These are phyloP conservation scores for Knoxdaviesia proteae DNA, from an alignment of 2,329 filamentous ascomycete genomes.

Conservation along the genomic window DNA sequence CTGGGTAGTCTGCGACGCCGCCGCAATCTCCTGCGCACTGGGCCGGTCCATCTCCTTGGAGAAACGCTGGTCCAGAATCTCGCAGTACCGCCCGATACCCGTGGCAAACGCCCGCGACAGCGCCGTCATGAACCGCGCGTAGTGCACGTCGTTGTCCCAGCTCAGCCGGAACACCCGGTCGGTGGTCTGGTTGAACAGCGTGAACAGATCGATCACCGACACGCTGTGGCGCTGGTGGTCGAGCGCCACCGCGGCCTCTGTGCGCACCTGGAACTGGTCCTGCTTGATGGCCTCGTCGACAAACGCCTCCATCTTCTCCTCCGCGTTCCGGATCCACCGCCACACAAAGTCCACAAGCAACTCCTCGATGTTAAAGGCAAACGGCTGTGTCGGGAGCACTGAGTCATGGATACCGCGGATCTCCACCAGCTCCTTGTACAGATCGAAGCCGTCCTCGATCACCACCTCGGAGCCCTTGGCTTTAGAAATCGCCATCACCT, in stretches of 20 bases:
- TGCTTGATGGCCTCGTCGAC: conserved; percentile 82
- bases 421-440: conserved; percentile 75
- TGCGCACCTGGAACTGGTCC: conserved; percentile 63
- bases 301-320: conserved; percentile 59
- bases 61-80: conserved; percentile 71
- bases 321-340: conserved; percentile 76
- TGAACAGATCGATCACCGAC: conserved; percentile 83
- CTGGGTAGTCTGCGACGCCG: conserved; percentile 58
- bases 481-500: conserved; percentile 56
- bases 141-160: conserved; percentile 85
- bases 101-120: conserved; percentile 66
- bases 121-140: conserved; percentile 93
- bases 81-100: conserved; percentile 76
- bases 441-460: conserved; percentile 79
- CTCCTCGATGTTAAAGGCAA: conserved; percentile 74
- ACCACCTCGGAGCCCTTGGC: conserved; percentile 54
- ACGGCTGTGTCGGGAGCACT: conserved; percentile 50
- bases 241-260: conserved; percentile 37
- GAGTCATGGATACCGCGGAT: conserved; percentile 65
- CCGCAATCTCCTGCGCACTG: conserved; percentile 69
- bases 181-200: conserved; percentile 78
- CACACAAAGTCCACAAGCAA: conserved; percentile 83
- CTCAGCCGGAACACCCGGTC: conserved; percentile 70
- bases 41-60: conserved; percentile 81
- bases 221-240: conserved; percentile 82